Base-by-base conservation (phyloP, 1,284 basidiomycete genomes). In the Pisolithus thermaeus region DNA sequence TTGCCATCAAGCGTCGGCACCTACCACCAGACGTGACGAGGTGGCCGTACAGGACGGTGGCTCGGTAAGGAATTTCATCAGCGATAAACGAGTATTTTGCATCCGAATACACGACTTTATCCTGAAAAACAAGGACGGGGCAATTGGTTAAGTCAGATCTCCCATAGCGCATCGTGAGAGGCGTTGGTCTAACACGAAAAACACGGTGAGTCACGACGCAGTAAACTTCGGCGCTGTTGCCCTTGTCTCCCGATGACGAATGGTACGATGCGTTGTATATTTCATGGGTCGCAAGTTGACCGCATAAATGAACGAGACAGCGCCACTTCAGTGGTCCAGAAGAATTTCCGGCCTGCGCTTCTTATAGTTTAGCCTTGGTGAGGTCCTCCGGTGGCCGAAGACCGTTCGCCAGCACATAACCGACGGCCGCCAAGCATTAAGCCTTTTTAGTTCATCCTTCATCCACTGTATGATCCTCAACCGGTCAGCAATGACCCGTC, bases 1-100 rank as follows among this genome's bases (percentile, higher is more conserved):
- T 65, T 61, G 7, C 4, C 50, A 51, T 55, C 25, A 63, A 30
- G 54, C 61, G 41, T 48, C 35, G 61, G 37, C 60, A 63, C 12
- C 52, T 7, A 6, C 41, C 41, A 2, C 62, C 56, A 20, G 65
- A 43, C 37, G 66, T 50, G 35, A 58, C 22, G 20, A 46, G 18
- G 11, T 63, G 3, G 53, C 52, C 1, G 59, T 48, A 0, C 12
- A 36, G 35, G 59, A 66, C 3, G 64, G 54, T 2, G 63, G 63
- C 28, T 50, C 23, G n/a, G 49, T 43, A 12, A 56, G 53, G 35
- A 65, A 50, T 1, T 28, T 40, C 8, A 3, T 50, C 8, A 64
- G 43, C 0, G 61, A 59, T 27, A 61, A 27, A 4, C 38, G 43
- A 0, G 4, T 32, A 3, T 49, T 38, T 7, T 53, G 7, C 12